Evolutionary conservation across 306 rosid genomes (phyloP).

Genomic region (Cucurbita argyrosperma): DNA sequence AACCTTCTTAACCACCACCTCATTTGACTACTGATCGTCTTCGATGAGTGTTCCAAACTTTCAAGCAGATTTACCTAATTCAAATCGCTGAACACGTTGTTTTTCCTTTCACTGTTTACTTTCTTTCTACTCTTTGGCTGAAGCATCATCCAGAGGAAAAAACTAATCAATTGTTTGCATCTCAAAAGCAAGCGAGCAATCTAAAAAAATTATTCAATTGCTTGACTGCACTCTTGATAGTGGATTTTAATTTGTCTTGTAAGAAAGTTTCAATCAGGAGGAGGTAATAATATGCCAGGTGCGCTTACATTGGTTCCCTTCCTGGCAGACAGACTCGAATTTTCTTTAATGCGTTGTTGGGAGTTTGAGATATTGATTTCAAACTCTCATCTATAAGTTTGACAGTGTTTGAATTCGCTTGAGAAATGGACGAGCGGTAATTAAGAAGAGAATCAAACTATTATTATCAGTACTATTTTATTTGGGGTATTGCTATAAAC

Average conservation of each 20-base stretch:
- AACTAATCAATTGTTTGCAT: background rate
- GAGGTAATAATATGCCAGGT: background rate
- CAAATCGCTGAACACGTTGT: background rate
- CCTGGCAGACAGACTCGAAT: background rate
- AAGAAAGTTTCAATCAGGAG: background rate
- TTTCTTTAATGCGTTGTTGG: background rate
- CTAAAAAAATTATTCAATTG: background rate
- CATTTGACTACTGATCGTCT: background rate
- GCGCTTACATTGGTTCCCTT: background rate
- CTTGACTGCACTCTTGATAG: background rate
- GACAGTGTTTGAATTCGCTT: background rate
- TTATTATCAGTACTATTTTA: background rate
- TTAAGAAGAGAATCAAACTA: background rate
- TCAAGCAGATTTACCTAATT: background rate
- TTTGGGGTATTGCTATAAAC: background rate
- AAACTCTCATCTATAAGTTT: background rate
- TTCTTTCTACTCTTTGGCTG: background rate
- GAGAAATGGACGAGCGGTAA: background rate
- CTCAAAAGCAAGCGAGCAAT: background rate
- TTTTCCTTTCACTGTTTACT: background rate
- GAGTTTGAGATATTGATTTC: background rate
- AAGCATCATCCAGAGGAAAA: background rate
- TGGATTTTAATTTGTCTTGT: background rate
- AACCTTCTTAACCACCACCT: background rate
- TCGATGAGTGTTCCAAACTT: background rate